phyloP scores from a whole-genome alignment of 2,329 filamentous ascomycete genomes.

The Lithohypha guttulata region DNA sequence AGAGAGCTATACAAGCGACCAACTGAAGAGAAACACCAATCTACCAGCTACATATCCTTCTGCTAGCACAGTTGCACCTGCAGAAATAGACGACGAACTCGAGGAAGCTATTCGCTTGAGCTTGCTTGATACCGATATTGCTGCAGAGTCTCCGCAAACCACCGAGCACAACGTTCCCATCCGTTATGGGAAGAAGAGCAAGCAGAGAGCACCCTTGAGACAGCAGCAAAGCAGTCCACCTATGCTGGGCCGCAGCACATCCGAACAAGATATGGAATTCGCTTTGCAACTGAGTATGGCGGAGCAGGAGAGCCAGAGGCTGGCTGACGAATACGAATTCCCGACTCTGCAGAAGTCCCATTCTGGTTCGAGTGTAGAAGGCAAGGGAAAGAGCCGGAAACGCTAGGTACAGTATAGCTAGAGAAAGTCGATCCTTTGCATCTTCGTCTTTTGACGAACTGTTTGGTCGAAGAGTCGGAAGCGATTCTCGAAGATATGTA shows the following conservation, averaged over 20 bases:
- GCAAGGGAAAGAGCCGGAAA: conserved; percentile 15
- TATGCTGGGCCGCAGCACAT: conserved; percentile 27
- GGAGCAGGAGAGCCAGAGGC: conserved; percentile 42
- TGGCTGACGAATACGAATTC: conserved; percentile 23
- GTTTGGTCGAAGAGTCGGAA: too few species aligned
- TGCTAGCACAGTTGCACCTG: conserved; percentile 28
- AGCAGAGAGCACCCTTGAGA: conserved; percentile 16
- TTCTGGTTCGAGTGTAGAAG: conserved; percentile 16
- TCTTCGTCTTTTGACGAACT: not conserved
- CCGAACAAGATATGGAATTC: conserved; percentile 50
- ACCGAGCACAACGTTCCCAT: conserved; percentile 25
- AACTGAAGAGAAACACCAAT: conserved; percentile 34
- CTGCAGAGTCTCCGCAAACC: conserved; percentile 11
- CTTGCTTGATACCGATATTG: conserved; percentile 28
- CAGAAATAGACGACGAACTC: conserved; percentile 45
- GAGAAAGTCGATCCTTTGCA: not conserved
- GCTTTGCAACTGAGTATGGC: conserved; percentile 52
- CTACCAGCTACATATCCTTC: not conserved
- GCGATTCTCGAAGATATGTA: too few species aligned
- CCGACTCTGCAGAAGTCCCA: conserved; percentile 23
- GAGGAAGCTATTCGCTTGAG: conserved; percentile 52
- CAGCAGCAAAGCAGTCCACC: conserved; percentile 24
- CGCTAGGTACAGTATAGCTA: too few species aligned
- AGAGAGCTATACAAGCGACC: conserved; percentile 44
- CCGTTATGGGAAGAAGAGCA: conserved; percentile 27